Base-by-base conservation (phyloP, 192 early-diverging fungal genomes). In the Entomortierella beljakovae region DNA sequence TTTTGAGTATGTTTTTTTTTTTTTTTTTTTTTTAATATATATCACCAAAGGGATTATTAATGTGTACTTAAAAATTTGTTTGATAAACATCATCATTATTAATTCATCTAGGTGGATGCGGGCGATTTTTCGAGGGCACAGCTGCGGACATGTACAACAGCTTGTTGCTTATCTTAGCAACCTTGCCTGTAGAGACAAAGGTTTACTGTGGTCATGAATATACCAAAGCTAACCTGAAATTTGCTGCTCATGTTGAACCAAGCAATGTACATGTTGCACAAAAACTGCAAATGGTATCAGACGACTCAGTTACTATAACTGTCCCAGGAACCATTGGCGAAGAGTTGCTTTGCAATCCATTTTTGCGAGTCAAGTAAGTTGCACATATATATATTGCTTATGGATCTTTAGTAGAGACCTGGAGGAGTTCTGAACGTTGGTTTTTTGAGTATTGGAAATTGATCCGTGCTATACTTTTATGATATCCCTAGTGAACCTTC, bases 171-270 rank as follows among this genome's bases (percentile, higher is more conserved):
- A 88, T 84, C 29, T 80, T 99, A 18, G 93, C 84, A 0, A 55
- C 59, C 1, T 83, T 99, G 20, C 96, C 94, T 0, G 66, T 84
- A 13, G 91, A 94, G 34, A 98, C 97, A 1, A 81, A 88, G 58
- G 94, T 98, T 8, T 98, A 92, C 57, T 95, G 92, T 75, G 95
- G 96, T 2, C 96, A 99, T 71, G 97, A 99, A 80, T 99, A 99
- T 64, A 99, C 96, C 3, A 64, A 66, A 7, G 70, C 84, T 13
- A 92, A 94, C 64, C 79, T 92, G 16, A 65, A 87, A 63, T 98
- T 98, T 87, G 95, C 96, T 0, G 70, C 71, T 6, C 82, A 84
- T 10, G 85, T 98, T 23, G 95, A 97, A n/a, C 90, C 92, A 0
- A 60, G 90, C 20, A 98, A 99, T 72, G 29, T 77, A n/a, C 81